Evolutionary conservation across 2,329 filamentous ascomycete species (phyloP).

Genomic region (Colletotrichum zoysiae): DNA sequence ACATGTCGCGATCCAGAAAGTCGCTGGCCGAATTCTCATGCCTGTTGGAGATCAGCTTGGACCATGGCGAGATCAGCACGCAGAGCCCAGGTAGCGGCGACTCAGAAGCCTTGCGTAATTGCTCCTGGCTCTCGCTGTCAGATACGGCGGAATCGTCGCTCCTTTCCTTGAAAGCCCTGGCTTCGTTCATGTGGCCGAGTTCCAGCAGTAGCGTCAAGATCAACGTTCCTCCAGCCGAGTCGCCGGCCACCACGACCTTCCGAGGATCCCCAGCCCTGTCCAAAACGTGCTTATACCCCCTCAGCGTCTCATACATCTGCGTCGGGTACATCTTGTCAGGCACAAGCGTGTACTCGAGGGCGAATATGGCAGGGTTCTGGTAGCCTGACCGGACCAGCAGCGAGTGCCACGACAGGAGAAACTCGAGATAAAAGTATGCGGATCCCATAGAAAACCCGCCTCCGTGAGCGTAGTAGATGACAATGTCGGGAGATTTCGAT

Average conservation of each 20-base stretch:
- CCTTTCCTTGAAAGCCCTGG: conserved; percentile 32
- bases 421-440: conserved; percentile 86
- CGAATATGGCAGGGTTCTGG: conserved; percentile 81
- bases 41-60: conserved; percentile 75
- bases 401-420: conserved; percentile 78
- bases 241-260: conserved; percentile 78
- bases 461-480: conserved; percentile 86
- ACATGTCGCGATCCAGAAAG: conserved; percentile 75
- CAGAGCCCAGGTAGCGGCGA: conserved; percentile 64
- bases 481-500: conserved; percentile 74
- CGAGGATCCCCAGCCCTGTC: conserved; percentile 68
- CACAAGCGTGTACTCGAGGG: conserved; percentile 84
- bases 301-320: conserved; percentile 77
- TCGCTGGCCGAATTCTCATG: conserved; percentile 80
- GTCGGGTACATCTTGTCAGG: conserved; percentile 80
- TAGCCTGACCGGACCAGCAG: conserved; percentile 75
- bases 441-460: conserved; percentile 90
- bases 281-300: conserved; percentile 79
- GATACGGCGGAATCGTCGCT: conserved; percentile 34
- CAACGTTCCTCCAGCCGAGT: conserved; percentile 83
- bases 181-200: conserved; percentile 62
- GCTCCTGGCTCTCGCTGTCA: conserved; percentile 30
- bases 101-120: conserved; percentile 32
- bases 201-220: conserved; percentile 79
- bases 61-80: conserved; percentile 84